Evolutionary conservation across 306 rosid genomes (phyloP), one percentile per base, ranked within the genome.

Genomic region (Medicago ruthenica): DNA sequence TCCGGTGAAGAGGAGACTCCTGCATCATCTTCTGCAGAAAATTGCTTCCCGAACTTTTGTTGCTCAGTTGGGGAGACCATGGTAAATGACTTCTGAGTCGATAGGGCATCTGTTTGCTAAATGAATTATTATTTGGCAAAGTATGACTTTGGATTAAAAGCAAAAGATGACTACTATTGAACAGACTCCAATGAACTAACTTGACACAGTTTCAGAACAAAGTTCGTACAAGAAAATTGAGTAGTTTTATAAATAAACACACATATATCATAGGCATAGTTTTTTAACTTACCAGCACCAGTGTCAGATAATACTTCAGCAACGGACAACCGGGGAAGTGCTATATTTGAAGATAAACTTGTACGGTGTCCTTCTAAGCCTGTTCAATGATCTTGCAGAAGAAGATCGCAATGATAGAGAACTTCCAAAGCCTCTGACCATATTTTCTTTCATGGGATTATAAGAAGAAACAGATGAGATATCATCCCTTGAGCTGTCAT

Each of bases 401-500:
- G 89, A 88, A 71, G 97, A 92, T 59, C 84, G 96, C 83, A 96
- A 81, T 62, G 99, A 96, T 1, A 87, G 66, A 16, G 94, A 90
- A 87, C 98, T 92, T 79, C 90, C 98, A 71, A 90, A 88, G 78
- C 89, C 84, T 90, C 88, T 90, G 75, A 83, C 79, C 47, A 91
- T 27, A 70, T 80, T 81, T 68, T 88, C 97, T 87, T 81, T 95
- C 81, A 76, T 74, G 39, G 93, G 96, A 55, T 84, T 96, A 88
- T 85, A 96, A 7, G 99, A 96, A n/a, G 99, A 92, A 78, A 96
- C 96, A 21, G 99, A 96, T 21, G 97, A 92, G 70, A 88, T 76
- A 77, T 96, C 99, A 82, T 96, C 99, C 79, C 87, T 92, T 39
- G 98, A 88, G 90, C 99, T 92, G 65, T 92, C 98, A 83, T 96